Evolutionary conservation across 257 asterid genomes (phyloP).

Genomic region (Penstemon newberryi): DNA sequence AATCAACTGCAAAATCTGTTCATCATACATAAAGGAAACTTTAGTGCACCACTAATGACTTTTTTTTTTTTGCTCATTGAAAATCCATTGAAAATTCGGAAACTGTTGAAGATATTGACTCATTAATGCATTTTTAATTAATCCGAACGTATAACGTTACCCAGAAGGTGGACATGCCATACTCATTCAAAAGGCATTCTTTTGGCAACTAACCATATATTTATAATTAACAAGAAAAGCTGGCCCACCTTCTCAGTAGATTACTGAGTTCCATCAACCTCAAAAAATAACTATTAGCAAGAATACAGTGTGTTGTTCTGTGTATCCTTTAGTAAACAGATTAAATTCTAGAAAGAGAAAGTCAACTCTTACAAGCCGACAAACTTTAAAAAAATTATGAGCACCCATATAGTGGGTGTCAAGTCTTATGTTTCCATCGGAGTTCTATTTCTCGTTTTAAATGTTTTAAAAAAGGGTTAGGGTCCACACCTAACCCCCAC

Average conservation of each 20-base stretch:
- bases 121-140: no score
- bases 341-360: conserved; percentile 3
- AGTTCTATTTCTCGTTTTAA: not conserved
- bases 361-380: not conserved
- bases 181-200: no score
- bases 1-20: conserved; percentile 72
- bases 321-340: not conserved
- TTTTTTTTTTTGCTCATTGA: no score
- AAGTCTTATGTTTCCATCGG: not conserved
- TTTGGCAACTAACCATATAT: no score
- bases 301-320: not conserved
- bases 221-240: no score
- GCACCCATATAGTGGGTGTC: not conserved
- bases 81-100: no score
- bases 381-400: not conserved
- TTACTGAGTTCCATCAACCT: not conserved
- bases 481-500: not conserved
- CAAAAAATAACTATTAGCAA: not conserved
- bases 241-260: no score
- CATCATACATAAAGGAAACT: conserved; percentile 12
- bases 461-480: not conserved
- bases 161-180: no score
- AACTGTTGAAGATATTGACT: no score
- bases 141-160: no score
- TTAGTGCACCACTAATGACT: conserved; percentile 5